Evolutionary conservation across 768 basidiomycete species (phyloP), one percentile per base, ranked within the genome.

Genomic region (Collybia mongolica): DNA sequence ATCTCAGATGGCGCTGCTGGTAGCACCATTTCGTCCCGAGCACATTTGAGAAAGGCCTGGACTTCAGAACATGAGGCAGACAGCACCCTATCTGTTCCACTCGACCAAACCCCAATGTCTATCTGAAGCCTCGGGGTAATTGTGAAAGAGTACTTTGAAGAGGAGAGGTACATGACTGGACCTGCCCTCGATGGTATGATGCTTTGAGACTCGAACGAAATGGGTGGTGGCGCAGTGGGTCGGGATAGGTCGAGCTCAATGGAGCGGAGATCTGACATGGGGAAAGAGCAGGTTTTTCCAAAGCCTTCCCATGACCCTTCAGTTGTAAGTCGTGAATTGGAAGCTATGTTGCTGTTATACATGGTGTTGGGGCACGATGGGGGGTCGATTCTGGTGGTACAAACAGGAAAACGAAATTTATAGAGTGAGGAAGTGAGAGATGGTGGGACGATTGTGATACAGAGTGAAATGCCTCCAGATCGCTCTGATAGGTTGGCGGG

Each of bases 41-140:
- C 72, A 36, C 66, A 66, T 3, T 64, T 60, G 56, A 86, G 75
- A 58, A 80, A 78, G 17, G 65, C 57, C 44, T 73, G 71, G 4
- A 84, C 81, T 23, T 70, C 67, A 15, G 81, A 79, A 36, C 76
- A 70, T 35, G 71, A 72, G 12, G 73, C 69, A 15, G 79, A 80
- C 56, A 77, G 70, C 19, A 76, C 65, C 24, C 71, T 49, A 46
- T 64, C 59, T 35, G 61, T 61, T 9, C 73, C 72, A 52, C 75
- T 67, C 11, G 62, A 61, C 68, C 69, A 74, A 15, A 77, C 66
- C 11, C 75, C 75, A 15, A 58, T 66, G 42, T 63, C 60, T 51
- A 71, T 65, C 58, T 73, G 56, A 12, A 57, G 54, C 49, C 60
- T 54, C 11, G 42, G 39, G 5, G 66, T 66, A 7, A 66, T 51